Evolutionary conservation across 345 rosid genomes (phyloP), one percentile per base, ranked within the genome.

Genomic region (Alliaria petiolata): DNA sequence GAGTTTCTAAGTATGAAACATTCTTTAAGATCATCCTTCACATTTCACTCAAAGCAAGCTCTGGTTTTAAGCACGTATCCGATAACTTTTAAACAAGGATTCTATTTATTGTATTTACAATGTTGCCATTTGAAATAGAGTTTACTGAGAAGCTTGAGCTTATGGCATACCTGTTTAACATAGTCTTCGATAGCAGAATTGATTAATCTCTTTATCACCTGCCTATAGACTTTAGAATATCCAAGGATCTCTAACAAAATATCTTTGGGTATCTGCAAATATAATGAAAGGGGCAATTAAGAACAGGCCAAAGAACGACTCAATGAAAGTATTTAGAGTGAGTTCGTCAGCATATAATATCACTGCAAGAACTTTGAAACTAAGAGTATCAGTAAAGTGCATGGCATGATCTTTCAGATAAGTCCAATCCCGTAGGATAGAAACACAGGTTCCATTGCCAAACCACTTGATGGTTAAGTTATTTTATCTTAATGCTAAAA

Each of bases 201-300:
- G 68, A 93, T 90, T 43, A 91, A 51, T 75, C 69, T 83, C 81
- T 82, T 82, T 71, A 90, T 90, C 72, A 83, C 91, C 84, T 85
- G 85, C 77, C 76, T 84, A 75, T 85, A 89, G 13, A 93, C 97
- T 76, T 84, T 82, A 28, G 92, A 80, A 69, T 95, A 84, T 76
- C 97, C 97, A 62, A 93, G 96, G 42, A 89, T 65, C 84, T 86
- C 92, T 66, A 93, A 65, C 84, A 93, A 82, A 73, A 91, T 52
- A 61, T 91, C 92, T 80, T 72, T 82, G 16, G 98, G 98, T 81
- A 93, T 85, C 96, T 93, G 89, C 70, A 22, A 42, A 20, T 39
- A 17, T 20, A 57, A 69, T 3, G 16, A 75, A 40, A 56, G 47
- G 68, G 30, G 22, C 8, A 17, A 4, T 17, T 42, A 28, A 3